A percentile compares a stretch with the other conserved stretches of the same genome.
phyloP scores from a whole-genome alignment of 1,139 yeast species.

The Blastobotrys apis region DNA sequence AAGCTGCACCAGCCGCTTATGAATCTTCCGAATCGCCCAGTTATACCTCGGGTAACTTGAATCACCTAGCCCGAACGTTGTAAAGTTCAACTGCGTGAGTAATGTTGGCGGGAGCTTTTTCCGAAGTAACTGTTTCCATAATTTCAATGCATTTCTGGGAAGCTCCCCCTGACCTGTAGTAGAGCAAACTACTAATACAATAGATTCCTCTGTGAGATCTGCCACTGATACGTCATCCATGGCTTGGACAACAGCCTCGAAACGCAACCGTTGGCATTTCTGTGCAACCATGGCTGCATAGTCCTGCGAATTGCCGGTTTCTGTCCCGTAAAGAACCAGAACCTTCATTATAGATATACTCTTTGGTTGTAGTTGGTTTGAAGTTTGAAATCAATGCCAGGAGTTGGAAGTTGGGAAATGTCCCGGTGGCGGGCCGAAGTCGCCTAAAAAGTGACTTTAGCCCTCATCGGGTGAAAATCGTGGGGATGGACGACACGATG shows the following conservation, averaged over 20 bases:
- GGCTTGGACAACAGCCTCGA: conserved; percentile 42
- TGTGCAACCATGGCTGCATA: conserved; percentile 64
- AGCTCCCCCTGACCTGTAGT: conserved; percentile 96
- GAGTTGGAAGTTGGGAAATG: too few relatives aligned
- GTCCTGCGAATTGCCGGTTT: conserved; percentile 90
- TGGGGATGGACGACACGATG: too few relatives aligned
- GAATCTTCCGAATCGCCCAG: conserved; percentile 78
- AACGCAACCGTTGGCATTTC: conserved; percentile 52
- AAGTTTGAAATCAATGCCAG: too few relatives aligned
- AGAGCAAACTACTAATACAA: conserved; percentile 67
- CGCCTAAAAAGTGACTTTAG: too few relatives aligned
- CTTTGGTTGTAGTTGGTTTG: background rate
- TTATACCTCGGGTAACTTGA: conserved; percentile 83
- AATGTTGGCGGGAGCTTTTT: conserved; percentile 57
- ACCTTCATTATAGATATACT: conserved; percentile 25
- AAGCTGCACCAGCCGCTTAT: conserved; percentile 68
- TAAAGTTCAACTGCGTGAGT: conserved; percentile 56
- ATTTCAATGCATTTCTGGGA: conserved; percentile 67
- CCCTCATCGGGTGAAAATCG: too few relatives aligned
- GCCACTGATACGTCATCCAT: conserved; percentile 59
- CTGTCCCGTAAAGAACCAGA: conserved; percentile 80
- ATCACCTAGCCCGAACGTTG: conserved; percentile 92
- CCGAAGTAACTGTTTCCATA: conserved; percentile 71
- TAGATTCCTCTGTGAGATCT: conserved; percentile 31
- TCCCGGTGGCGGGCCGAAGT: background rate